Conservation (phyloP, 768 basidiomycete species). For the Leucocoprinus leucothites region DNA sequence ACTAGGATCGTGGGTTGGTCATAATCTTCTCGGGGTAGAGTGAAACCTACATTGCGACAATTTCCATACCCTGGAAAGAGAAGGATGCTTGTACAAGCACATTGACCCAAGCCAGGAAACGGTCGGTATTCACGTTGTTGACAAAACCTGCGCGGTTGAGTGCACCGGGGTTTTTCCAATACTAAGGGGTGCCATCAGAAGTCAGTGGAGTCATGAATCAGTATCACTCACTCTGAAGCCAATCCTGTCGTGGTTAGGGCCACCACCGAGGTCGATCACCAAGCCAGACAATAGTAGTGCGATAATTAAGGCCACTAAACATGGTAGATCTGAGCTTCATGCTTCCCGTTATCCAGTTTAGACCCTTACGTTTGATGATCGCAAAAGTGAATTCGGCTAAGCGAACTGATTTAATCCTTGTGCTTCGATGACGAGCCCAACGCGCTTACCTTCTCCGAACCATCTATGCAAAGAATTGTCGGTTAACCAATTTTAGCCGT, state of each 20-base stretch:
- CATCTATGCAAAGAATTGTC: slow-evolving; percentile 30
- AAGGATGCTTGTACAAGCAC: slow-evolving; percentile 59
- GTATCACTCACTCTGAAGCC: slow-evolving; percentile 56
- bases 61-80: slow-evolving; percentile 77
- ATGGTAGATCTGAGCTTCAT: neutral
- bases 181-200: slow-evolving; percentile 30
- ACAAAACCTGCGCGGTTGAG: slow-evolving; percentile 41
- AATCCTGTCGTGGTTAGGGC: slow-evolving; percentile 60
- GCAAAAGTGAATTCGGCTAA: slow-evolving; percentile 69
- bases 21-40: neutral
- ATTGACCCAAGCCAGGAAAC: slow-evolving; percentile 42
- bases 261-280: slow-evolving; percentile 76
- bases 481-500: neutral
- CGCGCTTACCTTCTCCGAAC: slow-evolving; percentile 58
- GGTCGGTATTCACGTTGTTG: slow-evolving; percentile 39
- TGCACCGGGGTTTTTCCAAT: slow-evolving; percentile 73
- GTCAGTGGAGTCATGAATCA: slow-evolving; percentile 17
- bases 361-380: slow-evolving; percentile 55
- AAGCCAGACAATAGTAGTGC: slow-evolving; percentile 62
- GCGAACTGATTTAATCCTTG: neutral
- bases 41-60: slow-evolving; percentile 57
- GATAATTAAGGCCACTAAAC: slow-evolving; percentile 53
- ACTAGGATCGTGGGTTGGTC: slow-evolving; percentile 26
- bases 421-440: neutral
- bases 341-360: neutral